phyloP scores from a whole-genome alignment of 352 stramenopile genomes.

The Pythium rhizo-oryzae region DNA sequence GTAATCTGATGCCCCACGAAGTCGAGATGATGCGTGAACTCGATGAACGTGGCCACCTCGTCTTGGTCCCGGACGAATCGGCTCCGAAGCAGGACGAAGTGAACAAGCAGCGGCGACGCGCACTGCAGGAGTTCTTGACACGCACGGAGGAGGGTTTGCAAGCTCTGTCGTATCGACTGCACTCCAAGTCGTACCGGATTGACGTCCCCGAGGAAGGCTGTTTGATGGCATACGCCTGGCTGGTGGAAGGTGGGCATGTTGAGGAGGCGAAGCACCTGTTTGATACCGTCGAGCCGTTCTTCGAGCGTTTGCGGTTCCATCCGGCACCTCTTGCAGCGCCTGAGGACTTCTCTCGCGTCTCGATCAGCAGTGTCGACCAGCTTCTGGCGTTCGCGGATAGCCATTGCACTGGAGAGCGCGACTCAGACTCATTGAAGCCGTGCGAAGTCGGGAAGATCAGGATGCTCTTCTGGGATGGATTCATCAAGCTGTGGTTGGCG shows the following conservation, averaged over 20 bases:
- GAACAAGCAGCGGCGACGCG: background rate
- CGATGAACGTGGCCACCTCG: background rate
- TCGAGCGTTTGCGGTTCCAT: slow-evolving; percentile 28
- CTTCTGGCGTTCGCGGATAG: background rate
- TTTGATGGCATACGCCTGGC: slow-evolving; percentile 30
- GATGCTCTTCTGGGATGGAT: slow-evolving; percentile 16
- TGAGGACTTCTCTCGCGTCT: slow-evolving; percentile 18
- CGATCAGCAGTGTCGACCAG: background rate
- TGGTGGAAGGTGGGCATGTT: slow-evolving; percentile 8
- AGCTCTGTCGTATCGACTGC: slow-evolving; percentile 15
- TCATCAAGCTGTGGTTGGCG: slow-evolving; percentile 19
- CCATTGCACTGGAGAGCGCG: background rate
- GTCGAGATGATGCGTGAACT: background rate
- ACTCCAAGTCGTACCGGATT: slow-evolving; percentile 28
- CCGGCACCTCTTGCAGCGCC: slow-evolving; percentile 1
- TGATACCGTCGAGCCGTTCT: slow-evolving; percentile 11
- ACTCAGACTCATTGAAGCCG: background rate
- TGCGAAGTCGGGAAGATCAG: slow-evolving; percentile 3
- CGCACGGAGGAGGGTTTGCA: slow-evolving; percentile 1
- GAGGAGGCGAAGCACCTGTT: slow-evolving; percentile 18
- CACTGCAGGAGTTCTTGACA: slow-evolving; percentile 1
- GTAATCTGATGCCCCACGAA: slow-evolving; percentile 15
- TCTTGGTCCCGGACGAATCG: background rate
- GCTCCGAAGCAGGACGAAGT: background rate
- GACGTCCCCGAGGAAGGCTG: slow-evolving; percentile 26